Conservation (phyloP, 1,284 basidiomycete genomes). For the Ganoderma multipileum region DNA sequence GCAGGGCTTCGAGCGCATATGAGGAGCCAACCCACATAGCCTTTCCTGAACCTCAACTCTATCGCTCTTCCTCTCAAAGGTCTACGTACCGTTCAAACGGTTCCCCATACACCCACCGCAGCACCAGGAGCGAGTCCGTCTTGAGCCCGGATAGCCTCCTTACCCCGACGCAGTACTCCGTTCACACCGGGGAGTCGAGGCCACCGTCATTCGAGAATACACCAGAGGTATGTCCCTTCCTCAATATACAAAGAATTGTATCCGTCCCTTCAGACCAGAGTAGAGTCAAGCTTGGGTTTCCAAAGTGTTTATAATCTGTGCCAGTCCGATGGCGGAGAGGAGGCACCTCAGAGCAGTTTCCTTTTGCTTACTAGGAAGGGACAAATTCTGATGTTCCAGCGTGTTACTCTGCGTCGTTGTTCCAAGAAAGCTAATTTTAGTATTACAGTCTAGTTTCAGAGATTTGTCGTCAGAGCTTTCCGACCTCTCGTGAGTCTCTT, state of each 20-base stretch:
- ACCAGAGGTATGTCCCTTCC: constrained; percentile 37
- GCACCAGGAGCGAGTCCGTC: constrained; percentile 50
- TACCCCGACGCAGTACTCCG: constrained; percentile 24
- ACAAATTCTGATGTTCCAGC: neutral
- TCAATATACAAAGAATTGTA: no score
- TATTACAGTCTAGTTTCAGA: constrained; percentile 34
- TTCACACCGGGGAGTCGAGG: constrained; percentile 34
- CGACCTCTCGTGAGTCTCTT: constrained; percentile 58
- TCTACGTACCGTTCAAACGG: constrained; percentile 38
- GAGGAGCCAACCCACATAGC: constrained; percentile 41
- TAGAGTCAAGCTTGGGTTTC: neutral
- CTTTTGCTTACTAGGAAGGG: neutral
- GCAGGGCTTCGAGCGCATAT: constrained; percentile 48
- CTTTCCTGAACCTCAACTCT: constrained; percentile 61
- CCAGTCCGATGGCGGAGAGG: neutral
- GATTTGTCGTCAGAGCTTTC: constrained; percentile 57
- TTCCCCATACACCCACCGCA: constrained; percentile 42
- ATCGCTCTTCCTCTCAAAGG: constrained; percentile 55
- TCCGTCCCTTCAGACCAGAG: neutral
- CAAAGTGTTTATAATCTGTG: neutral
- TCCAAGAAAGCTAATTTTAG: neutral
- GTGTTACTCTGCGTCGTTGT: neutral
- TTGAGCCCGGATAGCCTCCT: constrained; percentile 23
- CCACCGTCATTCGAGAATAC: constrained; percentile 40
- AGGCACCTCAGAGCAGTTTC: neutral